Evolutionary conservation across 1,284 basidiomycete species (phyloP), one percentile per base, ranked within the genome.

Genomic region (Cryptococcus sp.): DNA sequence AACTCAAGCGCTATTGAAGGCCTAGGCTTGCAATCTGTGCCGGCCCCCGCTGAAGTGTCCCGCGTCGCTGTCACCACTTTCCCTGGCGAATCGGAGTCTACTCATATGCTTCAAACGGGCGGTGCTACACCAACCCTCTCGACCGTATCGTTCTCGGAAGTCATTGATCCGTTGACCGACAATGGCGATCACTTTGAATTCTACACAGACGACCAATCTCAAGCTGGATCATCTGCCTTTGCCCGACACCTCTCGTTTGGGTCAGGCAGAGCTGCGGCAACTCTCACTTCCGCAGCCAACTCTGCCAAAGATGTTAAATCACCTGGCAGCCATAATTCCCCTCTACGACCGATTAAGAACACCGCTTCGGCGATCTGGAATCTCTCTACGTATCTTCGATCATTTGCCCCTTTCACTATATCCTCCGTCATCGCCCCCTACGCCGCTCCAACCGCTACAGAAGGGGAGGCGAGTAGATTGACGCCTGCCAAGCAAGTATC

Each of bases 131-230:
- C 74, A 0, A 75, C 72, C 0, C 58, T 77, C 17, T 77, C 76
- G 23, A 74, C 76, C 47, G 53, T 72, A 22, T 76, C 74, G 1
- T 61, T 75, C 43, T 76, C 76, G 6, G 75, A 77, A 42, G 68
- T 62, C 8, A 51, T 70, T 22, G 75, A 76, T 47, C 71, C 71
- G 0, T 62, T 69, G 3, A 65, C 64, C 5, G 60, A 65, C 23
- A 67, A 70, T 53, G 62, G 63, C 11, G 65, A 67, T 30, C 65
- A 67, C 30, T 59, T 62, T 25, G 71, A 73, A 20, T 64, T 71
- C 45, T 64, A 63, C n/a, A 65, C 65, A 19, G 70, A 73, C 8
- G 69, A 73, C 41, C 67, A 70, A 35, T 68, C 66, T 8, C 64
- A 60, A 3, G 57, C 66, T n/a, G 58, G 62, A 6, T 67, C 67